These are phyloP conservation scores for Leishmania tropica DNA, from an alignment of 208 protist species.

Conservation along the genomic window DNA sequence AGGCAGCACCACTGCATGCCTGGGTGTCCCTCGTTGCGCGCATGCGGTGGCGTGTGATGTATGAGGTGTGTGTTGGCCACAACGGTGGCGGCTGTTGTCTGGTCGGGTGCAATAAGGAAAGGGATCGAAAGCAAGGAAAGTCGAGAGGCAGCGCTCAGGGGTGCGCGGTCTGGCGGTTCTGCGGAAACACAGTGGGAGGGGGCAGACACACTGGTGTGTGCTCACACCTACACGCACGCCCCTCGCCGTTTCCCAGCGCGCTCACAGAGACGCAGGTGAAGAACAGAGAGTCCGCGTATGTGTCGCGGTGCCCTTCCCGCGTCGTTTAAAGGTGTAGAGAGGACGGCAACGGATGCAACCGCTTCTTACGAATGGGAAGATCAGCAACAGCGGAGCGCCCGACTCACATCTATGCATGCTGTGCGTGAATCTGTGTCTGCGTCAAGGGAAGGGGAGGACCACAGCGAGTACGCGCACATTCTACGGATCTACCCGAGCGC, in stretches of 20 bases:
- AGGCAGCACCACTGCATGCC: background rate
- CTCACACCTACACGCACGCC: background rate
- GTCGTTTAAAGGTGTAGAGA: background rate
- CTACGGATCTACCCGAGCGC: background rate
- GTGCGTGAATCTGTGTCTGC: background rate
- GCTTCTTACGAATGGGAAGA: background rate
- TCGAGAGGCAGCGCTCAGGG: background rate
- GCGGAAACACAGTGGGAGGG: background rate
- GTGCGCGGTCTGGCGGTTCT: background rate
- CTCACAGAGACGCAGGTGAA: background rate
- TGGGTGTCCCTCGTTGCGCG: background rate
- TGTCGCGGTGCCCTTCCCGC: conserved; percentile 4
- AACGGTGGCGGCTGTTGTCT: background rate
- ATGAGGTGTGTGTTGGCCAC: background rate
- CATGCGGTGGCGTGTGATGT: background rate
- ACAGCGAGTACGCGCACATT: background rate
- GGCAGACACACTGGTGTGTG: background rate
- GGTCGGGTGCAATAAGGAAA: background rate
- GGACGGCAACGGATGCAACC: background rate
- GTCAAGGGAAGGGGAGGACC: background rate
- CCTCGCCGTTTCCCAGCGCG: background rate
- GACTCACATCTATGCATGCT: background rate
- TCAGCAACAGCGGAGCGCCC: background rate
- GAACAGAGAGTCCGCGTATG: background rate
- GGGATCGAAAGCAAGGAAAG: background rate